A percentile compares a stretch with the other conserved stretches of the same genome.
Evolutionary conservation across 371 early-diverging fungal genomes (phyloP).

Genomic region (Fennellomyces sp.): DNA sequence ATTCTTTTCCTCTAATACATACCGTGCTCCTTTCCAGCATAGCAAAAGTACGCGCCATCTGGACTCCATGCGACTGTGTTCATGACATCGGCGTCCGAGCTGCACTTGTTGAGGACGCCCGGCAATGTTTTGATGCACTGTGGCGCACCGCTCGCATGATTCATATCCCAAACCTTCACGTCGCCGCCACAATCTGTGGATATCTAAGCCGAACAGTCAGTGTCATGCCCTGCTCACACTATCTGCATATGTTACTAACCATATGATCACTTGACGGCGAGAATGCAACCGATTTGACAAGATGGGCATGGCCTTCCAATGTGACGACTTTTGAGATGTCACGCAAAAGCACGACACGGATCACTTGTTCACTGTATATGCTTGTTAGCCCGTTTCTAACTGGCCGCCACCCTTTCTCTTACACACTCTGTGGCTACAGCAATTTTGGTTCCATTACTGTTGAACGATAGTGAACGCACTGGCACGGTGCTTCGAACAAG

Average conservation of each 20-base stretch:
- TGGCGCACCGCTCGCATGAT: conserved; percentile 38
- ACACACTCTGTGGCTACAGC: conserved; percentile 50
- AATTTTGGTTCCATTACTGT: conserved; percentile 33
- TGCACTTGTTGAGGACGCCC: conserved; percentile 4
- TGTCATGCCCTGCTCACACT: background rate
- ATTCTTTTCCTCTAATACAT: conserved; percentile 1
- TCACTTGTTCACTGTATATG: conserved; percentile 34
- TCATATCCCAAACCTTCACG: conserved; percentile 64
- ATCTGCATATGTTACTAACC: conserved; percentile 11
- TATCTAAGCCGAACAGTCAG: conserved; percentile 12
- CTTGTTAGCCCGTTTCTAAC: conserved; percentile 1
- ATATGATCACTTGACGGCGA: conserved; percentile 45
- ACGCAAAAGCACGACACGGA: conserved; percentile 34
- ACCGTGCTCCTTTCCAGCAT: conserved; percentile 53
- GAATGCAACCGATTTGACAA: conserved; percentile 46
- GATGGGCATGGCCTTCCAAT: conserved; percentile 42
- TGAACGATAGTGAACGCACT: conserved; percentile 32
- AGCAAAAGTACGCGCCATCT: conserved; percentile 51
- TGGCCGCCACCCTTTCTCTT: too few species aligned
- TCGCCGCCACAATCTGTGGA: conserved; percentile 66
- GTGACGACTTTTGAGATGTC: conserved; percentile 36
- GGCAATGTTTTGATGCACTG: conserved; percentile 31
- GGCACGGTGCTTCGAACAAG: conserved; percentile 40
- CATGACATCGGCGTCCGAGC: conserved; percentile 15
- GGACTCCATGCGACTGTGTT: conserved; percentile 64